Base-by-base conservation (phyloP, 2,329 filamentous ascomycete species). In the Penicillium italicum region DNA sequence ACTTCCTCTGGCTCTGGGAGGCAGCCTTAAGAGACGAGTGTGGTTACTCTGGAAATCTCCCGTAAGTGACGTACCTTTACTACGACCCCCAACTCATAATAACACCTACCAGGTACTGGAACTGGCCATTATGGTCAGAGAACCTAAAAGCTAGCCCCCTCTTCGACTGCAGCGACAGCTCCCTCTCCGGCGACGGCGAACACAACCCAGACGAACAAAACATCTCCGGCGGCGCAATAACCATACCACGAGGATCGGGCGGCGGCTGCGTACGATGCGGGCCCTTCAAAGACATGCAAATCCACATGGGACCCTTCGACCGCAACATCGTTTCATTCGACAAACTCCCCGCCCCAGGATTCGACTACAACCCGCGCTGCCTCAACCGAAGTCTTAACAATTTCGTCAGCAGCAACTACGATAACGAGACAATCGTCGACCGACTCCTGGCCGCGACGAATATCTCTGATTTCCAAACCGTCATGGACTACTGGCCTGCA, bases 91-190 rank as follows among this genome's bases (percentile, higher is more conserved):
- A 36, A 22, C 1, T 14, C 12, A 33, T 31, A 34, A 33, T 49
- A 31, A 52, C 22, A 22, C 48, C 20, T 6, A 16, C 12, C 41
- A 69, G 69, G 10, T 80, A 80, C 64, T 77, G 76, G 74, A 72
- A 80, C 62, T 80, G 77, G 76, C 64, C 71, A 5, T 67, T 72
- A 24, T 75, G 69, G 51, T 73, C 72, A 16, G 60, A 62, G 24
- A 66, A 72, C 16, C 66, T 75, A 16, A 55, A 65, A 22, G 74
- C 66, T 58, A 79, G 77, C 4, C 70, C 78, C 10, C 66, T 80
- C 52, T 80, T 80, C 55, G 77, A 81, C 61, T 78, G 79, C 20
- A 76, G 72, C 50, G 74, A 69, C 4, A 69, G 67, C 14, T 77
- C 74, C 40, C 71, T 81, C 60, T 72, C 71, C 4, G 78, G 79